Conservation (phyloP, 345 rosid species). For the Euphorbia peplus region DNA sequence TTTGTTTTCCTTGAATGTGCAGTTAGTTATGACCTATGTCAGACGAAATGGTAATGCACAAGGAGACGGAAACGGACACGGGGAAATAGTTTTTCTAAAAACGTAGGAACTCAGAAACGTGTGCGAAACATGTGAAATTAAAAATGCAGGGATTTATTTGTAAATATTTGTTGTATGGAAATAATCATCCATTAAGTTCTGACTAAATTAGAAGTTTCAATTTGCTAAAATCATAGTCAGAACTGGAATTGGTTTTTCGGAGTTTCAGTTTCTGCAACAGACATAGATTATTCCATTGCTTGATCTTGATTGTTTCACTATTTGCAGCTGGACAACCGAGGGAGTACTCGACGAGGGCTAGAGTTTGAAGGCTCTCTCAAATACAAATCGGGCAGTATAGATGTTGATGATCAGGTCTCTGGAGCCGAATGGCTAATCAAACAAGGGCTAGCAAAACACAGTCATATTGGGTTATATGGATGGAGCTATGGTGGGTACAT, state of each 20-base stretch:
- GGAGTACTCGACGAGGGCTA: conserved; percentile 86
- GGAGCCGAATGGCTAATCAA: conserved; percentile 85
- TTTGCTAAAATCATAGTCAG: no score
- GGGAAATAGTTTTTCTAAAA: no score
- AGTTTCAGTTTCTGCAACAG: no score
- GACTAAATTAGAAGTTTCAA: no score
- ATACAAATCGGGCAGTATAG: conserved; percentile 51
- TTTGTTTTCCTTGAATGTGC: not conserved
- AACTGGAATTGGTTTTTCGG: no score
- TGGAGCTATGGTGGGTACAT: conserved; percentile 99
- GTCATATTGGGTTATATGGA: conserved; percentile 72
- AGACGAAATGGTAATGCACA: no score
- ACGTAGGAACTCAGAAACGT: no score
- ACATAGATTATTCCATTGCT: not conserved
- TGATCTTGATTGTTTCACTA: not conserved
- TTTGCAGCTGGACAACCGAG: conserved; percentile 87
- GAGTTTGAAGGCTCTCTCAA: conserved; percentile 74
- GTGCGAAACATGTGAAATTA: no score
- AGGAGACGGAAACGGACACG: no score
- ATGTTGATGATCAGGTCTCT: conserved; percentile 74
- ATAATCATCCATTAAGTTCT: no score
- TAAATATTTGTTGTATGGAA: no score
- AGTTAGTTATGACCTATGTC: not conserved
- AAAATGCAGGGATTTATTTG: no score
- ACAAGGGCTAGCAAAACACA: conserved; percentile 64